Evolutionary conservation across 371 early-diverging fungal genomes (phyloP).

Genomic region (Mucor piriformis): DNA sequence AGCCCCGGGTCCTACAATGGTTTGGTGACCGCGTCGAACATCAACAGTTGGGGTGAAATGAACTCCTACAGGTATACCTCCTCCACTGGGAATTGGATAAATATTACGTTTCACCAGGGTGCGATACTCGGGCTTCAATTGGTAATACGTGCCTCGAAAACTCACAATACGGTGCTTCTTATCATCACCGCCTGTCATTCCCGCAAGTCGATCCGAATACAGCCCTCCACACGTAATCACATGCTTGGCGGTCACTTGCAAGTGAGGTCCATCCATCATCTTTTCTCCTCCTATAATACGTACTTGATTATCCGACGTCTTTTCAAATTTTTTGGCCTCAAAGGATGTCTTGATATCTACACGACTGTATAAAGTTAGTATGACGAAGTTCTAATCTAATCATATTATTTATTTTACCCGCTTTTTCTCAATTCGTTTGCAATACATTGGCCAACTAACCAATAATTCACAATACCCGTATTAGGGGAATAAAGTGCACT

Average conservation of each 20-base stretch:
- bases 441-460: conserved; percentile 38
- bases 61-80: conserved; percentile 49
- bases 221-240: conserved; percentile 51
- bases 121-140: conserved; percentile 40
- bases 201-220: conserved; percentile 40
- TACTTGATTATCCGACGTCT: conserved; percentile 28
- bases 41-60: conserved; percentile 49
- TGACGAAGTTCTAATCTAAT: neutral
- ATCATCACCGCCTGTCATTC: conserved; percentile 36
- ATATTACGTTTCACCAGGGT: conserved; percentile 41
- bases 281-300: conserved; percentile 36
- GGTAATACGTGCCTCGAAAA: conserved; percentile 48
- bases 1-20: conserved; percentile 52
- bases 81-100: conserved; percentile 45
- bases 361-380: conserved; percentile 24
- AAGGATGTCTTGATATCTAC: conserved; percentile 48
- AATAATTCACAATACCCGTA: conserved; percentile 45
- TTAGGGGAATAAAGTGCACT: conserved; percentile 48
- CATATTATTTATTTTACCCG: conserved; percentile 21
- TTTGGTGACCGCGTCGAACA: conserved; percentile 43
- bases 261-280: conserved; percentile 31
- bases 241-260: conserved; percentile 31
- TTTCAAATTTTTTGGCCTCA: conserved; percentile 34
- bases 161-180: conserved; percentile 33
- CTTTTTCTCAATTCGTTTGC: conserved; percentile 34